phyloP scores from a whole-genome alignment of 495 filamentous ascomycete species.

The Aspergillus hancockii region DNA sequence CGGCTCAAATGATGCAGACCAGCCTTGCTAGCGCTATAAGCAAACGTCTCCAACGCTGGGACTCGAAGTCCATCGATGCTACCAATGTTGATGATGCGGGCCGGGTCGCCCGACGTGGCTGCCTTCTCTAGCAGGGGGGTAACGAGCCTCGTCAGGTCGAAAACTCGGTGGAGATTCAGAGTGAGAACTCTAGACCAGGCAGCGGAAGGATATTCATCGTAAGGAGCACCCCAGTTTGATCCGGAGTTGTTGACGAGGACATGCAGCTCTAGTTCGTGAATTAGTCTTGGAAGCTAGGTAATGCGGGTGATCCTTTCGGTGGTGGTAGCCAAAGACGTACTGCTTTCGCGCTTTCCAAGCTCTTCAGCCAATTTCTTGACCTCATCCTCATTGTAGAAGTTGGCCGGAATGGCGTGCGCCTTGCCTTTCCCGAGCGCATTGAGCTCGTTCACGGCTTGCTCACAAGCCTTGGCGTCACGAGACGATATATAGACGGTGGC shows the following conservation, averaged over 20 bases:
- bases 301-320: neutral
- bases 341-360: constrained; percentile 61
- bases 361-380: constrained; percentile 63
- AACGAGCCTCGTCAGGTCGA: constrained; percentile 72
- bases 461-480: constrained; percentile 63
- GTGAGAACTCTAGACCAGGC: constrained; percentile 75
- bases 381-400: constrained; percentile 76
- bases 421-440: constrained; percentile 64
- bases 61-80: constrained; percentile 69
- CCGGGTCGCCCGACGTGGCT: constrained; percentile 47
- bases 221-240: constrained; percentile 67
- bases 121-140: constrained; percentile 69
- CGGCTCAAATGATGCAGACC: constrained; percentile 71
- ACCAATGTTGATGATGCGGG: constrained; percentile 75
- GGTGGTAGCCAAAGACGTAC: constrained; percentile 32
- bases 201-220: constrained; percentile 65
- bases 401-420: constrained; percentile 64
- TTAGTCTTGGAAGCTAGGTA: neutral
- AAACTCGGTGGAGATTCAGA: constrained; percentile 78
- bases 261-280: constrained; percentile 54
- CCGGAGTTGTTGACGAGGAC: constrained; percentile 83
- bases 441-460: constrained; percentile 57
- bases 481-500: constrained; percentile 85
- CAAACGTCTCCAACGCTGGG: constrained; percentile 70
- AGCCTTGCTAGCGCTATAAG: constrained; percentile 74